Conservation (phyloP, 2,329 filamentous ascomycete species). For the Phyllosticta citribraziliensis region DNA sequence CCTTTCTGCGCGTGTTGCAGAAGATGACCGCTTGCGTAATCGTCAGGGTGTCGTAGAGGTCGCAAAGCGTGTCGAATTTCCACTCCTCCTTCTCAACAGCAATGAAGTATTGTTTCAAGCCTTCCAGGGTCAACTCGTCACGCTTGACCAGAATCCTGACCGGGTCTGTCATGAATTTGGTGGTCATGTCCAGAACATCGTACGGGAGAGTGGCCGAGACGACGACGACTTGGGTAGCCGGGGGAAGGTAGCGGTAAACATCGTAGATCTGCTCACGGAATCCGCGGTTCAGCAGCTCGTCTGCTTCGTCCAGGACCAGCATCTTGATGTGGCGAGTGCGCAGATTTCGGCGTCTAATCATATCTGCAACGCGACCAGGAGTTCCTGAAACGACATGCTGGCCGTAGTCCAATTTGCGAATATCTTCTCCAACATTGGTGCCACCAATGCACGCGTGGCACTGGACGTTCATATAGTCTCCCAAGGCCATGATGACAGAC, state of each 20-base stretch:
- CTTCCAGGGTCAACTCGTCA: constrained; percentile 95
- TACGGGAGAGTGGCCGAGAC: constrained; percentile 94
- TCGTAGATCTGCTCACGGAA: constrained; percentile 99
- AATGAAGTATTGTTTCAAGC: constrained; percentile 98
- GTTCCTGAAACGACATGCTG: constrained; percentile 97
- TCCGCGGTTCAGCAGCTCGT: constrained; percentile 78
- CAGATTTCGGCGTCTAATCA: constrained; percentile 66
- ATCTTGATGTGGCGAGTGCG: constrained; percentile 70
- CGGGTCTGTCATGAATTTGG: constrained; percentile 98
- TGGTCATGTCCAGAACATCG: constrained; percentile 98
- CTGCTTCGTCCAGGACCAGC: constrained; percentile 66
- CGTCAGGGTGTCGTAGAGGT: constrained; percentile 96
- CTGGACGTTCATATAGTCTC: constrained; percentile 99
- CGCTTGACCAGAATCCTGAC: constrained; percentile 96
- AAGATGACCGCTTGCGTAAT: constrained; percentile 99
- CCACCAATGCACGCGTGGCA: constrained; percentile 98
- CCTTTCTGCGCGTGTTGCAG: constrained; percentile 98
- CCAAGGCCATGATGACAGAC: constrained; percentile 98
- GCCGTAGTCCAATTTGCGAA: constrained; percentile 92
- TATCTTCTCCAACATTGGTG: constrained; percentile 96
- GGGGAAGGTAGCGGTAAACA: constrained; percentile 92
- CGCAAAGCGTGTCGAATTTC: constrained; percentile 98
- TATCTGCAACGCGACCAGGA: constrained; percentile 86
- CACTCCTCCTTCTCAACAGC: constrained; percentile 99
- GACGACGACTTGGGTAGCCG: constrained; percentile 95